Evolutionary conservation across 1,284 basidiomycete genomes (phyloP).

Genomic region (Malassezia caprae): DNA sequence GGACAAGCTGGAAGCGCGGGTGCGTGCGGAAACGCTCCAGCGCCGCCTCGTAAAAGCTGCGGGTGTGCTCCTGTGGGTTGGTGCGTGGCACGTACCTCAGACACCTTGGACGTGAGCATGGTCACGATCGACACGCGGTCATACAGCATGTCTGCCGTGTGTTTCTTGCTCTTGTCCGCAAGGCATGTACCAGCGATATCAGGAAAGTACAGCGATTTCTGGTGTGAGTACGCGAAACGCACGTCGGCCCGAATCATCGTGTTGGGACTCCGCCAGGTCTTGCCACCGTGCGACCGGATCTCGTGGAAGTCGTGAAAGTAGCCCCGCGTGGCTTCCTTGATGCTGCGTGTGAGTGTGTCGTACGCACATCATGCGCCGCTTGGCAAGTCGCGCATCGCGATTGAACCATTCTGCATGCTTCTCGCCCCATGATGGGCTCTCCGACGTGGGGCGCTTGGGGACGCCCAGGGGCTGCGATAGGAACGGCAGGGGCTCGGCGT

Average conservation of each 20-base stretch:
- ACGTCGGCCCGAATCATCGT: slow-evolving; percentile 59
- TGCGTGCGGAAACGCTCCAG: slow-evolving; percentile 58
- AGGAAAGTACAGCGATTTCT: slow-evolving; percentile 68
- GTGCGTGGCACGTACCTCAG: slow-evolving; percentile 53
- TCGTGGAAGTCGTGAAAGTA: slow-evolving; percentile 84
- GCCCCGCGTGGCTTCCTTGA: slow-evolving; percentile 73
- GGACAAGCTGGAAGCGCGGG: slow-evolving; percentile 67
- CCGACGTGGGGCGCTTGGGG: slow-evolving; percentile 53
- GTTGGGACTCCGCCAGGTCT: slow-evolving; percentile 84
- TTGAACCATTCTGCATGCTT: slow-evolving; percentile 63
- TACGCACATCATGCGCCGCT: slow-evolving; percentile 52
- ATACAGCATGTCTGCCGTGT: slow-evolving; percentile 68
- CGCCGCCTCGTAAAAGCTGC: slow-evolving; percentile 62
- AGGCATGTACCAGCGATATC: slow-evolving; percentile 67
- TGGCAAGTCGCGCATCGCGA: slow-evolving; percentile 36
- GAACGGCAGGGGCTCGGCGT: slow-evolving; percentile 51
- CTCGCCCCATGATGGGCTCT: slow-evolving; percentile 60
- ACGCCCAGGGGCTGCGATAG: slow-evolving; percentile 68
- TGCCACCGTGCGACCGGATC: slow-evolving; percentile 73
- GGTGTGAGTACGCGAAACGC: background rate
- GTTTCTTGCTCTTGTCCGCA: slow-evolving; percentile 55
- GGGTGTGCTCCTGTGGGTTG: slow-evolving; percentile 57
- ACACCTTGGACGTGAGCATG: slow-evolving; percentile 71
- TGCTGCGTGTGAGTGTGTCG: slow-evolving; percentile 54
- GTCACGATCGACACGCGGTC: slow-evolving; percentile 69